Base-by-base conservation (phyloP, 1,284 basidiomycete species). In the Schizophyllum commune region DNA sequence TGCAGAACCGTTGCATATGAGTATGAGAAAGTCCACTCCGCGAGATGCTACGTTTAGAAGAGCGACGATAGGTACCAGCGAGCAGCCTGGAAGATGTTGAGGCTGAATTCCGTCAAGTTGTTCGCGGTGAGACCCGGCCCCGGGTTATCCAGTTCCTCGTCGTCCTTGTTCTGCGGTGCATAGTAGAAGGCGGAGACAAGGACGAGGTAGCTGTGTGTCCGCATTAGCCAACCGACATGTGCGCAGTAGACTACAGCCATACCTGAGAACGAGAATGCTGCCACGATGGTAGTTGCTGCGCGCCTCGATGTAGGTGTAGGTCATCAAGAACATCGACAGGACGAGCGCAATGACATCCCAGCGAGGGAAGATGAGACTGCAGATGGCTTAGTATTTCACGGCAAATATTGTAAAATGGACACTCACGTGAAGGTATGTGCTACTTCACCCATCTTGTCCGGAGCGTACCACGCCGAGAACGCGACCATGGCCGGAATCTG, bases 401-500 rank as follows among this genome's bases (percentile, higher is more conserved):
- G 34, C 9, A 39, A 15, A 21, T 32, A 20, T 56, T 52, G 17
- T 21, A 60, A 17, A 56, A 58, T 53, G 56, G 47, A 9, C 17
- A 77, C 85, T 58, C 71, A 96, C 92, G 93, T 94, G 77, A 98
- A 98, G 1, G 92, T 92, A 67, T 90, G 85, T 21, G 92, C 85
- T 59, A 88, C 83, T 68, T 88, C 88, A 5, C 93, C 92, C 81
- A 95, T 88, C 69, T 85, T 84, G 60, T 84, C 79, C 4, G 93
- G 88, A 65, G 88, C 86, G 73, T 96, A 97, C 83, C 92, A 92
- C 1, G 95, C 96, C 52, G 93, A 96, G 74, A 99, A 99, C 0
- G 93, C 95, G 13, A 99, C 95, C 96, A 99, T 98, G 2, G 95
- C 94, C 1, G 97, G 97, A 56, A 99, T 96, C 75, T 99, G 97